These are phyloP conservation scores for Purpureocillium takamizusanense DNA, from an alignment of 2,329 filamentous ascomycete species.

Conservation along the genomic window DNA sequence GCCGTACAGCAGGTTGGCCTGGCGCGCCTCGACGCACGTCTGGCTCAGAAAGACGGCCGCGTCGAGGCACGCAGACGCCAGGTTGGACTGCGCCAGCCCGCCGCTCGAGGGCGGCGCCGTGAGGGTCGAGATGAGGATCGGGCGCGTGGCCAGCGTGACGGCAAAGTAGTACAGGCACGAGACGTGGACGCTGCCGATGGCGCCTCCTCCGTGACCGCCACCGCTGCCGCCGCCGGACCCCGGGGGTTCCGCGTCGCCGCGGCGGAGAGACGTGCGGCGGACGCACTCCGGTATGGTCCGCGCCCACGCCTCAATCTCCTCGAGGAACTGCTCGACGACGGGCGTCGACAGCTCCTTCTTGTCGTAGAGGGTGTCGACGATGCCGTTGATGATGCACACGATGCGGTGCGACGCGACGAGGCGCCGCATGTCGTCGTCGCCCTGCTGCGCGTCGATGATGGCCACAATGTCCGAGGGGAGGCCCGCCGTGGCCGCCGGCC, in stretches of 20 bases:
- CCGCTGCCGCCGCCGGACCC: too few relatives aligned
- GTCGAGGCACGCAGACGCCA: slow-evolving; percentile 45
- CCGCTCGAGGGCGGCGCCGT: slow-evolving; percentile 24
- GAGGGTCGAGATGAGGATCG: slow-evolving; percentile 42
- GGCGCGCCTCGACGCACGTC: slow-evolving; percentile 39
- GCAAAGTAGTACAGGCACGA: slow-evolving; percentile 51
- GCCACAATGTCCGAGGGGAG: slow-evolving; percentile 17
- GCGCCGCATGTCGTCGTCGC: slow-evolving; percentile 9
- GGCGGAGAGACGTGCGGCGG: slow-evolving; percentile 13
- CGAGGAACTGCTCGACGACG: slow-evolving; percentile 29
- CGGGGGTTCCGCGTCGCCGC: too few relatives aligned
- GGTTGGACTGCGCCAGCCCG: slow-evolving; percentile 17
- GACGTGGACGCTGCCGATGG: slow-evolving; percentile 42
- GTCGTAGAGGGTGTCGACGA: slow-evolving; percentile 31
- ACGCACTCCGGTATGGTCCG: slow-evolving; percentile 28
- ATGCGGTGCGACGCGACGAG: slow-evolving; percentile 32
- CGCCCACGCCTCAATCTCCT: slow-evolving; percentile 35
- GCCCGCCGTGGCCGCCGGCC: slow-evolving; percentile 24
- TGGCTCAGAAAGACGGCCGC: slow-evolving; percentile 46
- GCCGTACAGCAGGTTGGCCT: slow-evolving; percentile 32
- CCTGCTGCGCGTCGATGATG: slow-evolving; percentile 7
- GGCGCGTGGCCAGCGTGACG: slow-evolving; percentile 46
- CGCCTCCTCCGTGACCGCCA: too few relatives aligned
- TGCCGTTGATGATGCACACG: slow-evolving; percentile 32
- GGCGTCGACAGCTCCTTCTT: slow-evolving; percentile 20